phyloP scores from a whole-genome alignment of 2,329 filamentous ascomycete genomes.

The Xylariaceae sp. region DNA sequence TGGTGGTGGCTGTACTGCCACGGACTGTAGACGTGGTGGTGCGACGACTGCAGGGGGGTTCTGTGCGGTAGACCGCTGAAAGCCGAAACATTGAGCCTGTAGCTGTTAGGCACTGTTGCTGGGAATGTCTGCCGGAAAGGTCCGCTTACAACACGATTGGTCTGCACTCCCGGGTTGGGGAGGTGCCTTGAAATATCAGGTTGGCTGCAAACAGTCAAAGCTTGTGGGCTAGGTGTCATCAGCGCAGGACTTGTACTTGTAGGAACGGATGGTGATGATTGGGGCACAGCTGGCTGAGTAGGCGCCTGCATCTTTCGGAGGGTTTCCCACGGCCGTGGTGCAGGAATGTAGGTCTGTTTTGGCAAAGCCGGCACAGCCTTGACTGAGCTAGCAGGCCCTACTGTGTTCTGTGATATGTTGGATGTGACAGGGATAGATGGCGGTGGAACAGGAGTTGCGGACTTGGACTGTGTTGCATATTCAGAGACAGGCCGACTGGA shows the following conservation, averaged over 20 bases:
- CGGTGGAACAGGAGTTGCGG: conserved; percentile 24
- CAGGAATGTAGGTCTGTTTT: conserved; percentile 41
- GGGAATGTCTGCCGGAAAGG: conserved; percentile 39
- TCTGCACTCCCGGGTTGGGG: conserved; percentile 34
- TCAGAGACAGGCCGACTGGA: conserved; percentile 8
- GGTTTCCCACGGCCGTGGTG: conserved; percentile 43
- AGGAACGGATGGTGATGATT: background rate
- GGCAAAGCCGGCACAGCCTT: conserved; percentile 20
- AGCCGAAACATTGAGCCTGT: conserved; percentile 37
- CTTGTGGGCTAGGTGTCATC: conserved; percentile 13
- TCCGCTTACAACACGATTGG: conserved; percentile 46
- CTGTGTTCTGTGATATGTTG: background rate
- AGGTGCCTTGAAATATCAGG: conserved; percentile 29
- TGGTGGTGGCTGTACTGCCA: conserved; percentile 7
- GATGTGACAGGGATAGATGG: conserved; percentile 15
- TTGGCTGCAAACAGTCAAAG: conserved; percentile 16
- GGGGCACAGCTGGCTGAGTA: conserved; percentile 14
- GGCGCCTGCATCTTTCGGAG: conserved; percentile 34
- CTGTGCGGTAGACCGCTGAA: conserved; percentile 29
- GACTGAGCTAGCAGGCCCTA: conserved; percentile 3
- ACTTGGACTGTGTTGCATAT: conserved; percentile 12
- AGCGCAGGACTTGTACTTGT: conserved; percentile 5
- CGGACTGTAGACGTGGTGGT: conserved; percentile 5
- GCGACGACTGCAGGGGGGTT: conserved; percentile 15
- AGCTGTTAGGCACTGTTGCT: conserved; percentile 45